These are phyloP conservation scores for Myriosclerotinia curreyana DNA, from an alignment of 2,329 filamentous ascomycete genomes.

Conservation along the genomic window DNA sequence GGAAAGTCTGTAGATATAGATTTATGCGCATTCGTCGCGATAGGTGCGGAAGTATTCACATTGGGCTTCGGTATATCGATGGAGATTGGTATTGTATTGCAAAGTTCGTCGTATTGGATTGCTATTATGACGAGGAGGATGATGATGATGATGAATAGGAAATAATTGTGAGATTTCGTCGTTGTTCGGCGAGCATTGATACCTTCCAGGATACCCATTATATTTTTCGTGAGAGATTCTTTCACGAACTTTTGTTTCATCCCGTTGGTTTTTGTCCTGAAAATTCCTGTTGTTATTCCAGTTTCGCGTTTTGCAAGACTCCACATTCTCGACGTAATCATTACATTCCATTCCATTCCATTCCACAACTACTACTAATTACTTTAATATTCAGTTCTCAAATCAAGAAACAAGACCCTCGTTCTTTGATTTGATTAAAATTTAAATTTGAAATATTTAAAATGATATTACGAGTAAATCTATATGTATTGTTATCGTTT, in stretches of 20 bases:
- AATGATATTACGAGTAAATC: no score
- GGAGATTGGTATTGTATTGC: not conserved
- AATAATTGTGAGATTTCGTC: not conserved
- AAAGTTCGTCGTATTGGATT: not conserved
- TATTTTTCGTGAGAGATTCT: no score
- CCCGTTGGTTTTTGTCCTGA: no score
- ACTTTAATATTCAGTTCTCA: not conserved
- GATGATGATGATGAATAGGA: not conserved
- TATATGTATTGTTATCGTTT: no score
- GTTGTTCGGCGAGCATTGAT: not conserved
- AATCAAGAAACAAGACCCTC: not conserved
- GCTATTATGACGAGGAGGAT: not conserved
- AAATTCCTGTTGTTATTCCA: no score
- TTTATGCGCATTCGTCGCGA: not conserved
- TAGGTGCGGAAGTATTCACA: not conserved
- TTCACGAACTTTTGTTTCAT: no score
- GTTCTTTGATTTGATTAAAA: no score
- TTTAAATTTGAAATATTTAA: no score
- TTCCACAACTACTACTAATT: no score
- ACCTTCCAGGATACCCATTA: not conserved
- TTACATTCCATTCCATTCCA: no score
- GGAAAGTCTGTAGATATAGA: slow-evolving; percentile 23
- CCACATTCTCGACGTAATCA: no score
- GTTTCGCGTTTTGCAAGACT: no score
- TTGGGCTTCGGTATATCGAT: not conserved